A percentile compares a stretch with the other conserved stretches of the same genome.
Evolutionary conservation across 1,284 basidiomycete species (phyloP).

Genomic region (Sphaerobolus stellatus): DNA sequence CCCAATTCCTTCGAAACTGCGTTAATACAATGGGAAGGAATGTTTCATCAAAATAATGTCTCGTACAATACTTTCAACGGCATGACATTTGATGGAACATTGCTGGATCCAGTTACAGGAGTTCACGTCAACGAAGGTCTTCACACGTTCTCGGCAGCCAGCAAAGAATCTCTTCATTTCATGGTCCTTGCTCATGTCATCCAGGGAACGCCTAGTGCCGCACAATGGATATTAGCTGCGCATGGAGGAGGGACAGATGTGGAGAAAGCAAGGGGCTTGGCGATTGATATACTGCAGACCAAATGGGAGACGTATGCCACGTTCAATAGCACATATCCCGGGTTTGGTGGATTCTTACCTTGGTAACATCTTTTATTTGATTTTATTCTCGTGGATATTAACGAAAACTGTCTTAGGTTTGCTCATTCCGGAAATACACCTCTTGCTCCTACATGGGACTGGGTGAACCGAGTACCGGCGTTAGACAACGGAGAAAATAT

Average conservation of each 20-base stretch:
- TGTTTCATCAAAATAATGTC: slow-evolving; percentile 9
- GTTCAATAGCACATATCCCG: slow-evolving; percentile 6
- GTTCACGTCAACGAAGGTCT: not conserved
- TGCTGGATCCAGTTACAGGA: slow-evolving; percentile 5
- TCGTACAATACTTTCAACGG: slow-evolving; percentile 7
- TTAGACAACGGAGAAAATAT: slow-evolving; percentile 10
- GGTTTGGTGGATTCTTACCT: slow-evolving; percentile 8
- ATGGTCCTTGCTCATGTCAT: slow-evolving; percentile 10
- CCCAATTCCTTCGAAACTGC: not conserved
- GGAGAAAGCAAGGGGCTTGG: not conserved
- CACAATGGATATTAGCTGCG: slow-evolving; percentile 4
- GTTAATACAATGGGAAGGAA: slow-evolving; percentile 5
- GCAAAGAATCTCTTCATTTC: slow-evolving; percentile 9
- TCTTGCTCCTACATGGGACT: slow-evolving; percentile 5
- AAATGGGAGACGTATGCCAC: slow-evolving; percentile 2
- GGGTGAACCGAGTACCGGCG: slow-evolving; percentile 10
- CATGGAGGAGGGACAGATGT: not conserved
- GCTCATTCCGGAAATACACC: slow-evolving; percentile 1
- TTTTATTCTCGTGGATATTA: not conserved
- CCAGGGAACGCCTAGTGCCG: not conserved
- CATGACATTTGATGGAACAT: slow-evolving; percentile 10
- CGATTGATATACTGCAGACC: slow-evolving; percentile 3
- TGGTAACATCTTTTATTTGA: not conserved
- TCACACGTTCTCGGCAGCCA: slow-evolving; percentile 8
- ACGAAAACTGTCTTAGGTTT: slow-evolving; percentile 3